phyloP scores from a whole-genome alignment of 176 grass and related monocot species.

The Carex myosuroides region DNA sequence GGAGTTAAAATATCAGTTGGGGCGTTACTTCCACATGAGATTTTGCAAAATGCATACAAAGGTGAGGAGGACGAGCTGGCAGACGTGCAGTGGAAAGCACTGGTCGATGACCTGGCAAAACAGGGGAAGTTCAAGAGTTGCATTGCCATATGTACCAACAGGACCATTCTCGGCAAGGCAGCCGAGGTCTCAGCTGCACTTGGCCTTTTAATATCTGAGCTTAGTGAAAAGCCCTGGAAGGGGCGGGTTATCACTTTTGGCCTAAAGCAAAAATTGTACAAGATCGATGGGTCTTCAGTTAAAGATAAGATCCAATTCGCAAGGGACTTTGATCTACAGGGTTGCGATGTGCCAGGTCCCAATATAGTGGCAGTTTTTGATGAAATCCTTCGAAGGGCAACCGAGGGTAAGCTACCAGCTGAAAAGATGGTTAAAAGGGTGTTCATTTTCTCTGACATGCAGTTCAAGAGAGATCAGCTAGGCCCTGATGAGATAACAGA shows the following conservation, averaged over 20 bases:
- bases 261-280: conserved; percentile 31
- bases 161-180: conserved; percentile 5
- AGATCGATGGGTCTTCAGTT: conserved; percentile 36
- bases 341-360: conserved; percentile 17
- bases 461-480: conserved; percentile 24
- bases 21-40: conserved; percentile 73
- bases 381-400: conserved; percentile 36
- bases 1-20: conserved; percentile 54
- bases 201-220: conserved; percentile 53
- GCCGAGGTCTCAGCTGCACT: conserved; percentile 42
- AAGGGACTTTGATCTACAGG: conserved; percentile 15
- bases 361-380: conserved; percentile 52
- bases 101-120: conserved; percentile 23
- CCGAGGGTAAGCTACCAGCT: conserved; percentile 25
- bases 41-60: conserved; percentile 15
- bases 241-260: conserved; percentile 47
- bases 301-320: conserved; percentile 35
- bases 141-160: conserved; percentile 59
- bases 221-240: conserved; percentile 57
- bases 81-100: conserved; percentile 36
- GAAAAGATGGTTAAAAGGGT: conserved; percentile 69
- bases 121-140: conserved; percentile 39
- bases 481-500: conserved; percentile 27
- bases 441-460: conserved; percentile 69
- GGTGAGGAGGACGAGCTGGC: conserved; percentile 25